Conservation (phyloP, 2,329 filamentous ascomycete genomes). For the Diaporthe sp. region DNA sequence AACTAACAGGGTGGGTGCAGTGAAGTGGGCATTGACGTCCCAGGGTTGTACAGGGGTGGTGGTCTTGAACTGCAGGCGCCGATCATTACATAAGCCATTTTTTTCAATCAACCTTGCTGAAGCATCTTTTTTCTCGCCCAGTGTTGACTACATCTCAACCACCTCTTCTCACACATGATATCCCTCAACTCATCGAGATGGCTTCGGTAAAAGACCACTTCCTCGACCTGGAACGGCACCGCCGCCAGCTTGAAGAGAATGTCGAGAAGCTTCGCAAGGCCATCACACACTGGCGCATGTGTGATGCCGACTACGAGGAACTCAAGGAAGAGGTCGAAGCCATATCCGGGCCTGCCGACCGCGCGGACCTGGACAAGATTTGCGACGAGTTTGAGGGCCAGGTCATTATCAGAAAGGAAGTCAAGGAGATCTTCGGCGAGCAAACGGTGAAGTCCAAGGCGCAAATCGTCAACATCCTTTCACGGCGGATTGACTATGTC, state of each 20-base stretch:
- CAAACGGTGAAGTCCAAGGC: slow-evolving; percentile 64
- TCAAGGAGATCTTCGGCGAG: slow-evolving; percentile 64
- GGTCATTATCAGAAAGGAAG: slow-evolving; percentile 71
- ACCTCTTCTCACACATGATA: not conserved
- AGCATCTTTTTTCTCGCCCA: slow-evolving; percentile 7
- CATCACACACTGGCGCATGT: slow-evolving; percentile 89
- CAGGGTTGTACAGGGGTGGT: not conserved
- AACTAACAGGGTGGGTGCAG: not conserved
- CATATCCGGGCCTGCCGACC: slow-evolving; percentile 62
- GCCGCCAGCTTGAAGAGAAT: slow-evolving; percentile 81
- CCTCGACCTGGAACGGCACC: slow-evolving; percentile 80
- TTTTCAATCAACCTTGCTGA: slow-evolving; percentile 16
- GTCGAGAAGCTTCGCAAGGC: slow-evolving; percentile 81
- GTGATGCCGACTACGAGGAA: slow-evolving; percentile 92
- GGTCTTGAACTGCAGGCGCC: not conserved
- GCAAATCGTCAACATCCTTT: slow-evolving; percentile 78
- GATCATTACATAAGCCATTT: slow-evolving; percentile 4
- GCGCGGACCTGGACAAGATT: slow-evolving; percentile 70
- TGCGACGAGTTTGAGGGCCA: slow-evolving; percentile 73
- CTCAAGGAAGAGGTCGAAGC: slow-evolving; percentile 84
- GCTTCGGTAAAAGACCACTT: slow-evolving; percentile 64
- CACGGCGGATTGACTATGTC: slow-evolving; percentile 89
- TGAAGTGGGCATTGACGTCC: not conserved
- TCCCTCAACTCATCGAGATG: slow-evolving; percentile 50
- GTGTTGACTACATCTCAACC: not conserved